phyloP scores from a whole-genome alignment of 2,329 filamentous ascomycete genomes.

The Bisporella sp. region DNA sequence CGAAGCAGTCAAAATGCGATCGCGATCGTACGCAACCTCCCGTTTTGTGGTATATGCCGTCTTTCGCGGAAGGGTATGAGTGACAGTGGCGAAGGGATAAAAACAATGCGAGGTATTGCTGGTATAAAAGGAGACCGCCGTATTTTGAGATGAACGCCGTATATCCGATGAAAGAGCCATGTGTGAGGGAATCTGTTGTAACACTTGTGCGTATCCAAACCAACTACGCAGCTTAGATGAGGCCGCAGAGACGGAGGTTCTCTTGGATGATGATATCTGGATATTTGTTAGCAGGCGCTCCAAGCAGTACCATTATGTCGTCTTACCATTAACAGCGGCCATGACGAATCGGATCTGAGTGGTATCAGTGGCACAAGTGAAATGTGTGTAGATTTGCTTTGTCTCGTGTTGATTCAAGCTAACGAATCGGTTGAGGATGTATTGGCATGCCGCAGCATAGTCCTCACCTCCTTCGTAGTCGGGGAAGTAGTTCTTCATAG shows the following conservation, averaged over 20 bases:
- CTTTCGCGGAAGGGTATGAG: not conserved
- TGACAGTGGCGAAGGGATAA: constrained; percentile 2
- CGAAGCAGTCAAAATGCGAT: constrained; percentile 20
- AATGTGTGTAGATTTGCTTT: constrained; percentile 99
- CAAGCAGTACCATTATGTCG: not conserved
- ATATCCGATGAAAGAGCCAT: constrained; percentile 19
- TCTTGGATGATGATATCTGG: constrained; percentile 99
- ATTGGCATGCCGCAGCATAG: constrained; percentile 93
- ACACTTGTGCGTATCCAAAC: constrained; percentile 3
- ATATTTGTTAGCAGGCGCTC: constrained; percentile 34
- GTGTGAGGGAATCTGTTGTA: constrained; percentile 1
- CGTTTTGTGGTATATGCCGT: not conserved
- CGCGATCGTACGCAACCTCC: constrained; percentile 2
- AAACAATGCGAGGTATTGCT: constrained; percentile 13
- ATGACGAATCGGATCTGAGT: constrained; percentile 99
- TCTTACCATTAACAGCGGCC: constrained; percentile 94
- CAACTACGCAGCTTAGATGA: constrained; percentile 58
- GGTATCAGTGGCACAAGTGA: constrained; percentile 97
- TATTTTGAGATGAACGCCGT: constrained; percentile 26
- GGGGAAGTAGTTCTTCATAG: constrained; percentile 85
- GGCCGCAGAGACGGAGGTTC: constrained; percentile 91
- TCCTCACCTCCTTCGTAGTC: constrained; percentile 94
- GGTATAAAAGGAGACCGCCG: constrained; percentile 26
- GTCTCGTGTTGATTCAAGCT: constrained; percentile 98
- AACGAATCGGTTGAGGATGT: constrained; percentile 98